Evolutionary conservation across 169 alveolate genomes (phyloP).

Genomic region (Plasmodium fragile): DNA sequence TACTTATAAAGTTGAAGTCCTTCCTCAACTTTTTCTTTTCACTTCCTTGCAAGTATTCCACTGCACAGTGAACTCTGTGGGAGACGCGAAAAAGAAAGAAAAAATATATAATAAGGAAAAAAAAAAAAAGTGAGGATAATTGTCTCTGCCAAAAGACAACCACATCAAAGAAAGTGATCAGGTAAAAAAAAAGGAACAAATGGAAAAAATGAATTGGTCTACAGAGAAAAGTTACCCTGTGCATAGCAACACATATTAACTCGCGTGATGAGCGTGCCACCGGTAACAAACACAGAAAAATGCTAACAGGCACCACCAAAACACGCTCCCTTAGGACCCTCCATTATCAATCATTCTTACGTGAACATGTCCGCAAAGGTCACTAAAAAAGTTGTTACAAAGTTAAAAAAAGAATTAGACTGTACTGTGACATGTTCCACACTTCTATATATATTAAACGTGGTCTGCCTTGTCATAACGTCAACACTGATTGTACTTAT

Average conservation of each 20-base stretch:
- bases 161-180: neutral
- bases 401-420: constrained; percentile 38
- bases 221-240: neutral
- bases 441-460: constrained; percentile 39
- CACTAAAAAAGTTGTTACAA: constrained; percentile 30
- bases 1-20: constrained; percentile 59
- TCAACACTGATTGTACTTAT: constrained; percentile 37
- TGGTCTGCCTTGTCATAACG: constrained; percentile 26
- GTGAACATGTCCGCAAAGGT: constrained; percentile 34
- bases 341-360: constrained; percentile 1
- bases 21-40: constrained; percentile 40
- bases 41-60: constrained; percentile 36
- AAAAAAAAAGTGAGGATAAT: neutral
- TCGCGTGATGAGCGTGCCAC: neutral
- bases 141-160: neutral
- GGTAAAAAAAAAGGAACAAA: neutral
- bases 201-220: neutral
- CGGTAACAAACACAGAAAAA: neutral
- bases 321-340: neutral
- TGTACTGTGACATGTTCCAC: constrained; percentile 8
- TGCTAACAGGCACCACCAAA: neutral
- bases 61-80: constrained; percentile 37
- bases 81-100: neutral
- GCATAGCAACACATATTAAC: neutral
- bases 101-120: neutral